Evolutionary conservation across 495 filamentous ascomycete species (phyloP), one percentile per base, ranked within the genome.

Genomic region (Penicillium crystallinum): DNA sequence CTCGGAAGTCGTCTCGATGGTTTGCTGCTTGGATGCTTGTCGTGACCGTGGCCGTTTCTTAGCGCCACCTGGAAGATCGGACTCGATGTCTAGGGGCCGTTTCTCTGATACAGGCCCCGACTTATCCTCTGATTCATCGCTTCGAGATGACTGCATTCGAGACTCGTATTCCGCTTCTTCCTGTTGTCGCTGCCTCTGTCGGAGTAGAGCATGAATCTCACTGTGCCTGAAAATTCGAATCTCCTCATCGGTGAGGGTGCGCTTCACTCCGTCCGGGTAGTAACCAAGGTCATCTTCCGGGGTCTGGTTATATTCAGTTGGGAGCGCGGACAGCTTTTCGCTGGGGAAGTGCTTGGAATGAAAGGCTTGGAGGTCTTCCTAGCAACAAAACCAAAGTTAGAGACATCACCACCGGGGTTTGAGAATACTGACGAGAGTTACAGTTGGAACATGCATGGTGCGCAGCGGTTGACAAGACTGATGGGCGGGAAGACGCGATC

Each of bases 191-290:
- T 75, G 65, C 57, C 68, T 68, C 52, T 75, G 75, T 9, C 86
- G 80, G 3, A 89, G 69, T 15, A 96, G 69, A 7, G 76, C 61
- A 61, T 95, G 83, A 37, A 97, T 79, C 70, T 98, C 93, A 12
- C 86, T 93, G 64, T 93, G 87, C 52, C 93, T 77, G 63, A 97
- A 96, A 34, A 96, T 93, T 15, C 77, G 82, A 38, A 97, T 89
- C 69, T 98, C 87, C 49, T 89, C 88, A 65, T 96, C 89, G 2
- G 95, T 97, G 44, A 98, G 73, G 6, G 91, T 96, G 6, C 95
- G 84, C 65, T 95, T 95, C 47, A 83, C 81, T 12, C 95, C 92
- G 57, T 97, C 91, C 6, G 79, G 73, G 62, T 97, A 98, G 67
- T 90, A 93, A 19, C 91, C 95, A 11, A 96, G 78, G 7, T 75